Conservation (phyloP, 495 filamentous ascomycete genomes). For the Neurospora discreta region DNA sequence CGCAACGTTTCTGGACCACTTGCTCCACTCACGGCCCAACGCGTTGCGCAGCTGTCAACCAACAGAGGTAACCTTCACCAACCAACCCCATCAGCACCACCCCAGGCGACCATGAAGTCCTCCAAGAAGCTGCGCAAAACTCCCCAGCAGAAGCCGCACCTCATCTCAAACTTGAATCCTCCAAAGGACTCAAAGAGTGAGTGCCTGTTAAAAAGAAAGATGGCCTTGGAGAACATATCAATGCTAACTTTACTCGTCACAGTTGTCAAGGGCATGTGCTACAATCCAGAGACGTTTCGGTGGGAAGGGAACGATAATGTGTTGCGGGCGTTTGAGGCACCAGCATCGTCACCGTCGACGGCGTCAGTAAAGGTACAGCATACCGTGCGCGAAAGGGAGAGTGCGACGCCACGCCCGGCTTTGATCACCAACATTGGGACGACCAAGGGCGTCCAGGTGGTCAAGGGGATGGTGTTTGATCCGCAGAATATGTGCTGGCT, state of each 20-base stretch:
- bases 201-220: slow-evolving; percentile 4
- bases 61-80: slow-evolving; percentile 28
- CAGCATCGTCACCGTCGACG: slow-evolving; percentile 36
- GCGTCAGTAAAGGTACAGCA: slow-evolving; percentile 29
- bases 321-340: slow-evolving; percentile 60
- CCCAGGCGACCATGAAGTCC: slow-evolving; percentile 28
- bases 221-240: background rate
- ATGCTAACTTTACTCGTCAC: slow-evolving; percentile 12
- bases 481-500: slow-evolving; percentile 94
- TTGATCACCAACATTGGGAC: slow-evolving; percentile 81
- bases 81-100: slow-evolving; percentile 15
- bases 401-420: slow-evolving; percentile 66
- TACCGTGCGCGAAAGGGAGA: slow-evolving; percentile 40
- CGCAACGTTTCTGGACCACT: slow-evolving; percentile 45
- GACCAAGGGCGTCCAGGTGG: slow-evolving; percentile 71
- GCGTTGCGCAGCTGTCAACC: slow-evolving; percentile 62
- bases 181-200: slow-evolving; percentile 37
- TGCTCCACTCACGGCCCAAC: slow-evolving; percentile 58
- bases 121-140: slow-evolving; percentile 45
- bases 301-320: slow-evolving; percentile 97
- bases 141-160: slow-evolving; percentile 40
- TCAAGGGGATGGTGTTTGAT: slow-evolving; percentile 95
- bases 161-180: slow-evolving; percentile 39
- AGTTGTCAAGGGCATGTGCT: slow-evolving; percentile 91
- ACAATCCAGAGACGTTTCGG: slow-evolving; percentile 69